A percentile compares a stretch with the other conserved stretches of the same genome.
These are phyloP conservation scores for Fragaria vesca DNA, from an alignment of 306 rosid genomes.

Conservation along the genomic window DNA sequence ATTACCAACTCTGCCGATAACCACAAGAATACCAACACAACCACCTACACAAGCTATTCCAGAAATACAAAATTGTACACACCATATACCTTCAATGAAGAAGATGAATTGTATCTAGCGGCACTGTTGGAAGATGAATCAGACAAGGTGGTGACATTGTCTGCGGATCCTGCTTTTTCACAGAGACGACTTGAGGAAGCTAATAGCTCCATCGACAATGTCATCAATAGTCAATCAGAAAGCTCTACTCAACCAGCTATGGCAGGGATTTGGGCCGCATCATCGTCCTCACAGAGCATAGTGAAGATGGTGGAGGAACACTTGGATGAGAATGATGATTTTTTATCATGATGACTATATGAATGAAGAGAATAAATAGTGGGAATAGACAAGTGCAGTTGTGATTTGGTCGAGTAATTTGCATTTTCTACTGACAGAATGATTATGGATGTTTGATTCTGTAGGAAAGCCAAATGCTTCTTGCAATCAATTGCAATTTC, in stretches of 20 bases:
- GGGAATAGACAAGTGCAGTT: background rate
- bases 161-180: background rate
- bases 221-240: background rate
- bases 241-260: background rate
- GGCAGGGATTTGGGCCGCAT: background rate
- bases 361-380: background rate
- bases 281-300: background rate
- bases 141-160: background rate
- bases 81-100: background rate
- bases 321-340: background rate
- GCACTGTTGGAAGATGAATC: conserved; percentile 25
- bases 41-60: background rate
- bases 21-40: background rate
- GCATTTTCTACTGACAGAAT: too few species aligned
- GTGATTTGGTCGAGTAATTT: background rate
- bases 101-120: conserved; percentile 16
- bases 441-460: background rate
- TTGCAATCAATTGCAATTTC: background rate
- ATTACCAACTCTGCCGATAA: background rate
- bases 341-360: background rate
- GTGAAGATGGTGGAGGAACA: background rate
- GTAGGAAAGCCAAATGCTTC: background rate
- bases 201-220: background rate
- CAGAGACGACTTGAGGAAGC: background rate
- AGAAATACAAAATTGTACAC: background rate